Percentiles rank a stretch among this genome's conserved stretches.
Conservation (phyloP, 2,329 filamentous ascomycete genomes). For the Cercospora janseana region DNA sequence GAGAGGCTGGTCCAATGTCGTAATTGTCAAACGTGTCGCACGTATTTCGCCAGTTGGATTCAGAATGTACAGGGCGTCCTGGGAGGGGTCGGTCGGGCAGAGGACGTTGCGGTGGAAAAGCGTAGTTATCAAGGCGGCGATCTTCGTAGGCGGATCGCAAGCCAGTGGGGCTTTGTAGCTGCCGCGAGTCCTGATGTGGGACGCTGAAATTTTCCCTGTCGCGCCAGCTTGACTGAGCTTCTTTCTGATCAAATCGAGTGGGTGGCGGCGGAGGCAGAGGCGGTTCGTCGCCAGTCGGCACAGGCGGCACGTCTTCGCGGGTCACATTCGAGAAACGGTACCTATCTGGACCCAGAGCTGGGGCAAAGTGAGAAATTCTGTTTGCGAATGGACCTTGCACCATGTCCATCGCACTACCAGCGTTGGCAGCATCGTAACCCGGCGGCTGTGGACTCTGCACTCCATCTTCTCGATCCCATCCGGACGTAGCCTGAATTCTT, state of each 20-base stretch:
- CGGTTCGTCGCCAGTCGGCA: not conserved
- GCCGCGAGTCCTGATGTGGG: not conserved
- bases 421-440: conserved; percentile 5
- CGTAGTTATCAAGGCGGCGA: not conserved
- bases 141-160: conserved; percentile 3
- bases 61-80: conserved; percentile 4
- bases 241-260: not conserved
- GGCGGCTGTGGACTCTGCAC: conserved; percentile 12
- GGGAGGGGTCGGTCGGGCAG: conserved; percentile 1
- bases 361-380: conserved; percentile 10
- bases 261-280: not conserved
- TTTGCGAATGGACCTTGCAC: conserved; percentile 4
- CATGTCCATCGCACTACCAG: conserved; percentile 11
- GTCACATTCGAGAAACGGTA: conserved; percentile 8
- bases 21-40: not conserved
- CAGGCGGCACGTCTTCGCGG: conserved; percentile 4
- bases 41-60: conserved; percentile 2
- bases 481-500: not conserved
- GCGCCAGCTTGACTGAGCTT: not conserved
- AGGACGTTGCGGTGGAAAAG: conserved; percentile 6
- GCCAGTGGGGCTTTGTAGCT: not conserved
- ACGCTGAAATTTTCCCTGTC: conserved; percentile 9
- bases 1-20: not conserved
- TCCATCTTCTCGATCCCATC: not conserved
- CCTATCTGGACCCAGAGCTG: conserved; percentile 8